Conservation (phyloP, 345 rosid genomes). For the Cardamine chenopodiifolia region DNA sequence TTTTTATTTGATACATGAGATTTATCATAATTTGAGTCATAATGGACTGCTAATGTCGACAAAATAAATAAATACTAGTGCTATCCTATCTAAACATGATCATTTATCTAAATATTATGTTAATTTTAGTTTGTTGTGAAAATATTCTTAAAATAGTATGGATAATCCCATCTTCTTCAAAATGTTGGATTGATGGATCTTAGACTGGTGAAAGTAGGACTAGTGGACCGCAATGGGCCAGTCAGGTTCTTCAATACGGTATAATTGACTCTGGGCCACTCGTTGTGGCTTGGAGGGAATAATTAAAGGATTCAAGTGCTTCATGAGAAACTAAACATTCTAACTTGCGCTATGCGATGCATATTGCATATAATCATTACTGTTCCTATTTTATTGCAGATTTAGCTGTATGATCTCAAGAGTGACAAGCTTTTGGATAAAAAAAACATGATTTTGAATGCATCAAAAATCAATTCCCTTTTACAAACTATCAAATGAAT, state of each 20-base stretch:
- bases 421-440: not conserved
- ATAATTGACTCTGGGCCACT: not conserved
- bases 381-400: not conserved
- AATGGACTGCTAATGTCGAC: not conserved
- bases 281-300: not conserved
- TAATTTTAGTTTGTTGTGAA: not conserved
- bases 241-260: not conserved
- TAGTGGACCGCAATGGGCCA: not conserved
- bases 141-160: not conserved
- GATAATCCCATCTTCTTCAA: not conserved
- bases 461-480: not conserved
- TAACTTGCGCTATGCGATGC: not conserved
- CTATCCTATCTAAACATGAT: not conserved
- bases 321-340: not conserved
- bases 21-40: not conserved
- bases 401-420: not conserved
- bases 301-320: not conserved
- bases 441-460: not conserved
- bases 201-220: not conserved
- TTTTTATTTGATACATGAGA: not conserved
- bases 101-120: not conserved
- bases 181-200: constrained; percentile 1
- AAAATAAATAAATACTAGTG: not conserved
- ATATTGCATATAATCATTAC: not conserved
- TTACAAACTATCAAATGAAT: not conserved